Percentiles rank a stretch among this genome's conserved stretches.
These are phyloP conservation scores for Besnoitia besnoiti DNA, from an alignment of 169 alveolate genomes.

Conservation along the genomic window DNA sequence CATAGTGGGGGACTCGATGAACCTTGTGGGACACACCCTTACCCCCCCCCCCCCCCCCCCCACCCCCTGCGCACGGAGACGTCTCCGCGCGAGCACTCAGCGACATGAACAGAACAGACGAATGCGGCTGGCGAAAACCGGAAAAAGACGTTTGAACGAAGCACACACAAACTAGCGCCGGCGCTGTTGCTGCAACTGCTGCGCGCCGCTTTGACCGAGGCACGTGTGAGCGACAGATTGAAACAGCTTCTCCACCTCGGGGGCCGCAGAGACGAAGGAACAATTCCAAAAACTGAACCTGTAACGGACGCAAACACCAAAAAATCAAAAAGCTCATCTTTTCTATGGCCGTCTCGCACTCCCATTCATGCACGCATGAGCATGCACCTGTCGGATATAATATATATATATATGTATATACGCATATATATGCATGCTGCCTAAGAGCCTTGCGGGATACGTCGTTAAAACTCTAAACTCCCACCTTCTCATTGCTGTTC, in stretches of 20 bases:
- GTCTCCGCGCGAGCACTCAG: background rate
- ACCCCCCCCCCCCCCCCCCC: too few species aligned
- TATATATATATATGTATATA: too few species aligned
- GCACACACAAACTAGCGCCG: background rate
- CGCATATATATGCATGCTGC: too few species aligned
- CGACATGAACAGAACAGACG: background rate
- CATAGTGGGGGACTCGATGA: too few species aligned
- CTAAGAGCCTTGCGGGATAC: too few species aligned
- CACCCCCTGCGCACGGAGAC: background rate
- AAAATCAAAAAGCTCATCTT: background rate
- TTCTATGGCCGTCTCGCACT: too few species aligned
- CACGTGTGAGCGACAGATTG: slow-evolving; percentile 68
- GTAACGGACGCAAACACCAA: background rate
- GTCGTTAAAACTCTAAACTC: too few species aligned
- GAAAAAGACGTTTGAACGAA: too few species aligned
- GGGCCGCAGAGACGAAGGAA: slow-evolving; percentile 63
- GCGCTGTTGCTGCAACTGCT: slow-evolving; percentile 59
- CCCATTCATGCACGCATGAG: too few species aligned
- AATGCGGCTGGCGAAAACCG: background rate
- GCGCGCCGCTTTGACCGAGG: slow-evolving; percentile 50
- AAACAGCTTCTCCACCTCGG: slow-evolving; percentile 71
- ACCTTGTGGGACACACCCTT: too few species aligned
- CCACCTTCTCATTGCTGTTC: background rate
- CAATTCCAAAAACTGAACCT: slow-evolving; percentile 67
- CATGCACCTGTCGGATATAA: too few species aligned